A percentile compares a stretch with the other conserved stretches of the same genome.
These are phyloP conservation scores for Rutstroemia sydowiana DNA, from an alignment of 2,329 filamentous ascomycete species.

Conservation along the genomic window DNA sequence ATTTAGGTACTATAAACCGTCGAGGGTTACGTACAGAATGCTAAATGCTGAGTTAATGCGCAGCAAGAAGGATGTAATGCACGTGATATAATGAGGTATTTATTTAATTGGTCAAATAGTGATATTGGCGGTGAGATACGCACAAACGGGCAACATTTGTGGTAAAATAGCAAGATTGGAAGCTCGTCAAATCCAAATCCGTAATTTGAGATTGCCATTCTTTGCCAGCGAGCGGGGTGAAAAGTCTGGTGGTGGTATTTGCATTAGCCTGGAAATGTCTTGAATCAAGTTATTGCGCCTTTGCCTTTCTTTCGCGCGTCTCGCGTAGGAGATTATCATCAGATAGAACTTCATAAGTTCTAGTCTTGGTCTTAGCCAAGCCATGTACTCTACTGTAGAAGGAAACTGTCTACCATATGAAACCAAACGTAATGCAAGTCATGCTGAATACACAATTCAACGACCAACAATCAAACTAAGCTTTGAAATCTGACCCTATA, in stretches of 20 bases:
- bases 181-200: not conserved
- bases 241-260: slow-evolving; percentile 3
- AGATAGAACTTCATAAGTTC: too few relatives aligned
- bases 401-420: not conserved
- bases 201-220: not conserved
- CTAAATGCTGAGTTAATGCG: too few relatives aligned
- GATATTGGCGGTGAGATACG: not conserved
- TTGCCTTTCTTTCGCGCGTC: too few relatives aligned
- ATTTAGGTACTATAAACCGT: not conserved
- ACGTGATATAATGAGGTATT: slow-evolving; percentile 8
- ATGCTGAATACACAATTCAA: not conserved
- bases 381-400: too few relatives aligned
- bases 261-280: not conserved
- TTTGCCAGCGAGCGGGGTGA: not conserved
- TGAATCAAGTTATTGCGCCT: not conserved
- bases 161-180: not conserved
- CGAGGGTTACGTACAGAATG: not conserved
- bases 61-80: not conserved
- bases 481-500: not conserved
- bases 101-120: slow-evolving; percentile 6
- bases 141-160: not conserved
- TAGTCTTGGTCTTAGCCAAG: too few relatives aligned
- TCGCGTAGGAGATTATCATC: not conserved
- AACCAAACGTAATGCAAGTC: not conserved
- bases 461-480: not conserved